These are phyloP conservation scores for Bruguiera sexangula DNA, from an alignment of 345 rosid species.

Conservation along the genomic window DNA sequence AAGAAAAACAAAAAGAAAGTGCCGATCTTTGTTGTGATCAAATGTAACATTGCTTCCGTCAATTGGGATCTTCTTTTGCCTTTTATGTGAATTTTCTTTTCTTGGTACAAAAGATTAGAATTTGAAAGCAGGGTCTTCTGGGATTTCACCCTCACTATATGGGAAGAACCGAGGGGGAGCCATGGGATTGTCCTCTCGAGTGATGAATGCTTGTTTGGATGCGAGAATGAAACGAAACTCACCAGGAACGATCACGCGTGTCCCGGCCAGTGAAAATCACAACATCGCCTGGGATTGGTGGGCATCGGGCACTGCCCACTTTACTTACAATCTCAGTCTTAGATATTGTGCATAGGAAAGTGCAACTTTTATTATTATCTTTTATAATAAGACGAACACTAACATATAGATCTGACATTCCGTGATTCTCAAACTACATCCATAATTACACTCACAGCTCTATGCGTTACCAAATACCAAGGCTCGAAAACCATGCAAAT, in stretches of 20 bases:
- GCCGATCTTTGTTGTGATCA: no score
- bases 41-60: no score
- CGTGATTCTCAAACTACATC: slow-evolving; percentile 48
- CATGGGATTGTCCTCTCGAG: neutral
- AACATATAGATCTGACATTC: slow-evolving; percentile 50
- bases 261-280: neutral
- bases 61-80: no score
- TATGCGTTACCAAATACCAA: slow-evolving; percentile 7
- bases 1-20: no score
- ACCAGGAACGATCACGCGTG: neutral
- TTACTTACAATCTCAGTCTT: no score
- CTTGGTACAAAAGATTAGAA: no score
- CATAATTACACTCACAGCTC: slow-evolving; percentile 7
- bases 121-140: no score
- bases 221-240: neutral
- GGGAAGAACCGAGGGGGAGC: neutral
- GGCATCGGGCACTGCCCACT: neutral
- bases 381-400: neutral
- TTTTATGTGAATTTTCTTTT: no score
- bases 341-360: neutral
- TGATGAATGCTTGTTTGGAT: neutral
- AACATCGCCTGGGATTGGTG: slow-evolving; percentile 6
- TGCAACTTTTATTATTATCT: neutral
- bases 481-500: slow-evolving; percentile 28
- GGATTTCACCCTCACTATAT: neutral